Evolutionary conservation across 2,329 filamentous ascomycete species (phyloP), one percentile per base, ranked within the genome.

Genomic region (Beauveria sp.): DNA sequence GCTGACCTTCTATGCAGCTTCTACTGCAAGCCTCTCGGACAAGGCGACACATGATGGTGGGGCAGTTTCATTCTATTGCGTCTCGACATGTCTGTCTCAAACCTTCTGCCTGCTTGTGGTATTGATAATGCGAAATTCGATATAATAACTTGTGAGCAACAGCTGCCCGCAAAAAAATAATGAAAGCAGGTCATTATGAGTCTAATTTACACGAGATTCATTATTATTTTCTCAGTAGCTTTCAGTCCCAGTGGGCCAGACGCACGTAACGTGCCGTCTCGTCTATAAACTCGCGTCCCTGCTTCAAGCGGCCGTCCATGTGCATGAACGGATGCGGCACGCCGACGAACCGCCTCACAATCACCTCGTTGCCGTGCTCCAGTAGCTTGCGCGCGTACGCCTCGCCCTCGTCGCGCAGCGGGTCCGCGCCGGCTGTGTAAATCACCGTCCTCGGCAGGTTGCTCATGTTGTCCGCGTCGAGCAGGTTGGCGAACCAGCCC

Each of bases 291-390:
- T 73, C 69, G 7, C 68, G 66, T 5, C 70, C 73, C 66, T 75
- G 73, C 73, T 70, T 72, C 40, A 75, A 65, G 61, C 71, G 67
- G 64, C 70, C 71, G 53, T 75, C 76, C 77, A 80, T 79, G 66
- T 80, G 77, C 76, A 79, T 78, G 65, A 81, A 82, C 0, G 76
- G 76, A 64, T 82, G 79, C 10, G 79, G 79, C 38, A 79, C 75
- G 0, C 79, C 79, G 1, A 69, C 65, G 64, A 80, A 81, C n/a
- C 79, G 68, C 67, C 75, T 77, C 63, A 77, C 64, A 1, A 74
- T 75, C 26, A 81, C 78, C 65, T 78, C 74, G 62, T 76, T 76
- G 2, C 79, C 79, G n/a, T 71, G 69, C 63, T 76, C 72, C 10
- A 77, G 68, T 61, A 81, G 65, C 65, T 74, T 72, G 64, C 68